Base-by-base conservation (phyloP, 768 basidiomycete genomes). In the Termitomyces eurrhizus region DNA sequence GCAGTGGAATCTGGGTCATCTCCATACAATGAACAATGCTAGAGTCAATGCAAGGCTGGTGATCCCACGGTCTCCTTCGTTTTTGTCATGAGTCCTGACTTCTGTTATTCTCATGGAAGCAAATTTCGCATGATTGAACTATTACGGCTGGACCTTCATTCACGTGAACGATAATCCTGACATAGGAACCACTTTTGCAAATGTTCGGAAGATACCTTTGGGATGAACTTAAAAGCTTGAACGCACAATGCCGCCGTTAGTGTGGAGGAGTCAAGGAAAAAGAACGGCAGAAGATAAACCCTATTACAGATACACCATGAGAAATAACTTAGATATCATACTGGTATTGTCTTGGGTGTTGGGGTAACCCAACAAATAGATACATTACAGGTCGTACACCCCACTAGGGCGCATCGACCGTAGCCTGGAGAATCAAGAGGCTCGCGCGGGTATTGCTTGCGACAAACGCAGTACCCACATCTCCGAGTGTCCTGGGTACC, bases 401-500 rank as follows among this genome's bases (percentile, higher is more conserved):
- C 11, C 8, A 12, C n/a, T 37, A 57, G 13, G 29, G 35, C 9
- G 21, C 24, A 35, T 42, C 18, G 13, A 14, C n/a, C 18, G 48
- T 57, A 51, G 64, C 62, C 44, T 89, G 88, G 58, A 86, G 59
- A 11, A 89, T 77, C 11, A 88, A 68, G 57, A 88, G 70, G 62
- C 80, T 83, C 3, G 81, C 80, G 44, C 74, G 69, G 4, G 77
- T 72, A 59, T 79, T 83, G 26, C 78, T 76, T 2, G 83, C 81
- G 0, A 91, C 83, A 53, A 93, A 69, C 16, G 85, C 87, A 7
- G 88, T 84, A 32, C 86, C 90, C 1, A 89, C 83, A 69, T 92
- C 88, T 1, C 93, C 93, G 2, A 93, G 68, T 0, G 90, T 90
- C 75, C 87, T 88, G 11, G 85, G 71, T 26, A 91, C 76, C 51